phyloP scores from a whole-genome alignment of 768 basidiomycete genomes.

The Suillus luteus region DNA sequence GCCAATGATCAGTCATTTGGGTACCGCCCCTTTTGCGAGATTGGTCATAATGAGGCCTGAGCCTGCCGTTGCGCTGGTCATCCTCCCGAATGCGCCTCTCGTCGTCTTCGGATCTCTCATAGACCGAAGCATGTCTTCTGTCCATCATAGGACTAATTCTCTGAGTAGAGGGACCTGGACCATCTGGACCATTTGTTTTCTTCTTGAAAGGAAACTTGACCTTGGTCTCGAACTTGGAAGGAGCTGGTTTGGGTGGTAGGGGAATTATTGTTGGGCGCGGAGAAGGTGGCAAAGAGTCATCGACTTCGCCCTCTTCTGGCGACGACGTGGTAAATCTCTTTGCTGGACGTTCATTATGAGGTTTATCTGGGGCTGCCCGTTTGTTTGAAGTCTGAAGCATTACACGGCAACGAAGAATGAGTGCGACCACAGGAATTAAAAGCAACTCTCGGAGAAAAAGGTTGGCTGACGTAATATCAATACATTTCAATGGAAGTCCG shows the following conservation, averaged over 20 bases:
- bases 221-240: conserved; percentile 42
- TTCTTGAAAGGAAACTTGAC: conserved; percentile 80
- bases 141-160: conserved; percentile 27
- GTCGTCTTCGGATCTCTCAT: conserved; percentile 47
- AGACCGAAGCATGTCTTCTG: conserved; percentile 25
- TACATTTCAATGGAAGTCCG: not conserved
- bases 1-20: conserved; percentile 25
- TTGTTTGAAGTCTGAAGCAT: conserved; percentile 41
- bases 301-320: conserved; percentile 83
- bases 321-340: conserved; percentile 62
- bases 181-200: conserved; percentile 39
- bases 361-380: conserved; percentile 58
- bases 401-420: not conserved
- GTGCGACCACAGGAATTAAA: conserved; percentile 2
- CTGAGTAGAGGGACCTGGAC: conserved; percentile 19
- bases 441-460: conserved; percentile 14
- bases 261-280: conserved; percentile 20
- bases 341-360: conserved; percentile 46
- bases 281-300: conserved; percentile 46
- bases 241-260: conserved; percentile 39
- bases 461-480: conserved; percentile 15
- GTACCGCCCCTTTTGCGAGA: conserved; percentile 8
- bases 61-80: conserved; percentile 32
- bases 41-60: conserved; percentile 20
- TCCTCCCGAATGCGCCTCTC: conserved; percentile 43